Percentiles rank a stretch among this genome's conserved stretches.
phyloP scores from a whole-genome alignment of 2,329 filamentous ascomycete genomes.

The Ophiostoma quercus region DNA sequence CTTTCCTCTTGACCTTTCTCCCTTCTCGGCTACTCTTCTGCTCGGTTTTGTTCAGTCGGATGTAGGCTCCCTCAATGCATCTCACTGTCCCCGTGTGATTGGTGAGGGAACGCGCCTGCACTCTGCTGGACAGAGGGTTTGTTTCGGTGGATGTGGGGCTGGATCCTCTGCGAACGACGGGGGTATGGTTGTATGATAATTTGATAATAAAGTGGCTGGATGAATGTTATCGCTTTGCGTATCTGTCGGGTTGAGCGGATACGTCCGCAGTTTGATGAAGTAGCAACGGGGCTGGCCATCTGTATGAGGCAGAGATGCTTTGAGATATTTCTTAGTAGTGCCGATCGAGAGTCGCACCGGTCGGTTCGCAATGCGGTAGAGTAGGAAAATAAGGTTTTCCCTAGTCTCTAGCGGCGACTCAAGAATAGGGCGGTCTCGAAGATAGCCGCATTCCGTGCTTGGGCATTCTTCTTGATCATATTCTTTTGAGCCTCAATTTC shows the following conservation, averaged over 20 bases:
- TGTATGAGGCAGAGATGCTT: not conserved
- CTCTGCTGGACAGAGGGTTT: not conserved
- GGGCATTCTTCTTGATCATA: not conserved
- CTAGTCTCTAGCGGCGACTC: not conserved
- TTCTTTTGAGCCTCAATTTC: not conserved
- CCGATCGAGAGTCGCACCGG: not conserved
- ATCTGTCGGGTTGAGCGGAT: not conserved
- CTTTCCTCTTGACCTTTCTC: no score
- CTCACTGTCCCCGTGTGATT: constrained; percentile 2
- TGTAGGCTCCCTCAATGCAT: not conserved
- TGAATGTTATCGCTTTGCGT: not conserved
- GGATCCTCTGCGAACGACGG: not conserved
- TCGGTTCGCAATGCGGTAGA: not conserved
- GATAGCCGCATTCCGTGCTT: not conserved
- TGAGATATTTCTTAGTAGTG: not conserved
- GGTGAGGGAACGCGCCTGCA: not conserved
- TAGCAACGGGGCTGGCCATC: not conserved
- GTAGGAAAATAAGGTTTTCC: not conserved
- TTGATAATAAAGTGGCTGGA: constrained; percentile 14
- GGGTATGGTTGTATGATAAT: not conserved
- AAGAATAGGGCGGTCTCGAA: not conserved
- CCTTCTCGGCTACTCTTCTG: not conserved
- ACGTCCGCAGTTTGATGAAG: not conserved
- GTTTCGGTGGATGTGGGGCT: constrained; percentile 10
- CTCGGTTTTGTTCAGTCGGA: not conserved